Conservation (phyloP, 75 land plant species). For the Sequoiadendron giganteum region DNA sequence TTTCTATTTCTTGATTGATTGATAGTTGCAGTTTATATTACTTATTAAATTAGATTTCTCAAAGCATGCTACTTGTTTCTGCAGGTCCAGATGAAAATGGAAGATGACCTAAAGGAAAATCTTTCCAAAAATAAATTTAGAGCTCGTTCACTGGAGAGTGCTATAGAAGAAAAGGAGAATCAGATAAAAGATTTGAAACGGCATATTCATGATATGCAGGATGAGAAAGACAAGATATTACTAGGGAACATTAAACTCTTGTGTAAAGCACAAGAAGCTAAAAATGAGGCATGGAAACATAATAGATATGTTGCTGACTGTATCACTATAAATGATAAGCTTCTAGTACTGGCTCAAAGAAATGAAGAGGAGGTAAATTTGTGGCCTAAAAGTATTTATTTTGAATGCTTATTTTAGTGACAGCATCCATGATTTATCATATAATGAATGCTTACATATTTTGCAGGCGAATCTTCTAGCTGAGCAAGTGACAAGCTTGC, state of each 20-base stretch:
- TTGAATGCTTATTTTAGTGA: neutral
- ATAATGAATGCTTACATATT: neutral
- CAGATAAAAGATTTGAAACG: constrained; percentile 14
- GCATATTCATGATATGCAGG: constrained; percentile 10
- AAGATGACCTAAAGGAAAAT: neutral
- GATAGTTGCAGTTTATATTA: neutral
- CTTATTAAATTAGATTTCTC: constrained; percentile 5
- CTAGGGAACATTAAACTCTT: constrained; percentile 7
- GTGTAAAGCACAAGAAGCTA: constrained; percentile 13
- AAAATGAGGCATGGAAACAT: constrained; percentile 10
- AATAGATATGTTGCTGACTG: constrained; percentile 1
- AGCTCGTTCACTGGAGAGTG: constrained; percentile 7
- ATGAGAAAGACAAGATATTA: constrained; percentile 16
- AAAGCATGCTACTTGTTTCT: neutral
- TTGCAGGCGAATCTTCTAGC: constrained; percentile 13
- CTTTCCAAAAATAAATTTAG: constrained; percentile 8
- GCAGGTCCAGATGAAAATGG: constrained; percentile 6
- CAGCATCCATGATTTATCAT: neutral
- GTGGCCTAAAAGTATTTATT: neutral
- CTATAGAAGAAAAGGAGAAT: constrained; percentile 11
- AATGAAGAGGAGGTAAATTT: constrained; percentile 24
- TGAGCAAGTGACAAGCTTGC: constrained; percentile 15
- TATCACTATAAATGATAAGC: constrained; percentile 17
- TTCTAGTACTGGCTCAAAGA: constrained; percentile 14
- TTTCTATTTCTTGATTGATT: neutral